A percentile compares a stretch with the other conserved stretches of the same genome.
These are phyloP conservation scores for Fragaria nilgerrensis DNA, from an alignment of 306 rosid species.

Conservation along the genomic window DNA sequence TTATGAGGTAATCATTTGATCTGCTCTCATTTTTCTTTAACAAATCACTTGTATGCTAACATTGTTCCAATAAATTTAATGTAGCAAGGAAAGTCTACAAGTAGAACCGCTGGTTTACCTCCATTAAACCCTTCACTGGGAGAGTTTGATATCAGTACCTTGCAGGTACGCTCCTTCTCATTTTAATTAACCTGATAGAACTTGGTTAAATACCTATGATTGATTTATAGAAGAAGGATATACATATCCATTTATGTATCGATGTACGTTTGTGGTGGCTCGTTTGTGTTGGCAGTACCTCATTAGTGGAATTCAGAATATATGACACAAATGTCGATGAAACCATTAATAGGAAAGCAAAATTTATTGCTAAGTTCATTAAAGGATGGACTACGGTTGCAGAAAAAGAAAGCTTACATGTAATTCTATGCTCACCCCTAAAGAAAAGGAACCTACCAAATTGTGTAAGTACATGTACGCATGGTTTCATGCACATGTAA, in stretches of 20 bases:
- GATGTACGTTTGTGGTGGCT: not conserved
- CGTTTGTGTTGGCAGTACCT: not conserved
- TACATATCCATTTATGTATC: not conserved
- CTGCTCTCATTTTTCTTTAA: not conserved
- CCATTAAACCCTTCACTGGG: conserved; percentile 55
- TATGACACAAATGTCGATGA: not conserved
- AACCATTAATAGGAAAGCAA: not conserved
- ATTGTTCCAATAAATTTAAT: conserved; percentile 23
- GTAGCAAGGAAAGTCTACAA: conserved; percentile 59
- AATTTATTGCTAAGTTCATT: not conserved
- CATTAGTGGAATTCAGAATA: not conserved
- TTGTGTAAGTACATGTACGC: not conserved
- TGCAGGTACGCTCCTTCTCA: conserved; percentile 64
- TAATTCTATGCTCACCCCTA: not conserved
- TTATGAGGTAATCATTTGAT: conserved; percentile 56
- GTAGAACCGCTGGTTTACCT: conserved; percentile 47
- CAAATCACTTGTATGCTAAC: conserved; percentile 20
- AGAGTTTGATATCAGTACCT: conserved; percentile 63
- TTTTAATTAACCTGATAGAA: not conserved
- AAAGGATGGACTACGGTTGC: not conserved
- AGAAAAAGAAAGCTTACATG: not conserved
- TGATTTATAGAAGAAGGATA: not conserved
- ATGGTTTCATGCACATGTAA: not conserved
- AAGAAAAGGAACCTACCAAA: not conserved
- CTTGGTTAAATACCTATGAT: not conserved